Evolutionary conservation across 2,329 filamentous ascomycete species (phyloP), one percentile per base, ranked within the genome.

Genomic region (Nothopassalora personata): DNA sequence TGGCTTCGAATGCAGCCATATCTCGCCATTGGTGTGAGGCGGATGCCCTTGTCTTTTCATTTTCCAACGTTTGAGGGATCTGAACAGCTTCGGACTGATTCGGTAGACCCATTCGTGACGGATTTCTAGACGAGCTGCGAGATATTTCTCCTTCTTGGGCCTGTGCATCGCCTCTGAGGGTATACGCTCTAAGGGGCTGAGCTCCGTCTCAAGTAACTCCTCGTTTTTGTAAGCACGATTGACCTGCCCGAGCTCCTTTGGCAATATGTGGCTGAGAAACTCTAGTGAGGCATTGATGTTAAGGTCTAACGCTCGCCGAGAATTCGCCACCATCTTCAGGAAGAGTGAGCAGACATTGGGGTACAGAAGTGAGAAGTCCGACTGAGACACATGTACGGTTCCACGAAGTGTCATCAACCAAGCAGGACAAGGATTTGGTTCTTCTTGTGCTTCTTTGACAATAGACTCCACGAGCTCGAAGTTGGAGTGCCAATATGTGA

Each of bases 401-500:
- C 86, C 86, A 39, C 79, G 73, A 5, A 80, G 73, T 0, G 79
- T 80, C 51, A 79, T 68, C 0, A 80, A 70, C 68, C 76, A 80
- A 6, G 77, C 71, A 9, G 77, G 79, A 6, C 72, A 73, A 5
- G 65, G 60, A 10, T 54, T 13, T 0, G 69, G 68, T 39, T 60
- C 65, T 1, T 53, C 81, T 76, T 28, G 80, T 79, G 78, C 81
- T 71, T 88, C 84, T 27, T 79, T 73, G 68, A 84, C 82, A 15
- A 88, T 74, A 0, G 76, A 74, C 61, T 81, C 77, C 9, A 87
- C 78, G 36, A 81, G 77, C 45, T 83, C 74, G 67, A 86, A 86
- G 61, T 88, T 89, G 2, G 79, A 76, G 23, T 81, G 79, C 86
- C 86, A 88, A 72, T 88, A 86, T 77, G 87, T 87, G 73, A 88